Evolutionary conservation across 2,329 filamentous ascomycete genomes (phyloP).

Genomic region (Ceratocystis lukuohia): DNA sequence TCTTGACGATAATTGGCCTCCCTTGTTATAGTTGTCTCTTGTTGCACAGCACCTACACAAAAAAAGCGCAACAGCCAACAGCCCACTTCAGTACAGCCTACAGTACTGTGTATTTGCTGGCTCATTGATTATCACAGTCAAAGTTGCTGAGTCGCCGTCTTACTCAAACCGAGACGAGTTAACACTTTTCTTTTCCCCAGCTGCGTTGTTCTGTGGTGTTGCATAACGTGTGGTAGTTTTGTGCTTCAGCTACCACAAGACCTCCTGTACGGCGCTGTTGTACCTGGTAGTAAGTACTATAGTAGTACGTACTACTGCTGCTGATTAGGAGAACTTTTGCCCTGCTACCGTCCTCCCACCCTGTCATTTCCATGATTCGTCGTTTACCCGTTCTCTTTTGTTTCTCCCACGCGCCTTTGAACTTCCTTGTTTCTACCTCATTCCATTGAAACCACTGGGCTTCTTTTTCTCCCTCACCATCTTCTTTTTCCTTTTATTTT

Average conservation of each 20-base stretch:
- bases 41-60: conserved; percentile 4
- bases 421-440: conserved; percentile 1
- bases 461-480: conserved; percentile 4
- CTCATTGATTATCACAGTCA: not conserved
- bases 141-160: not conserved
- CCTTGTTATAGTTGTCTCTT: not conserved
- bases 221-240: not conserved
- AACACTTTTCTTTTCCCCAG: not conserved
- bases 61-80: not conserved
- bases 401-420: not conserved
- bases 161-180: not conserved
- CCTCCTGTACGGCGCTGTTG: not conserved
- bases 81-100: not conserved
- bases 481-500: conserved; percentile 7
- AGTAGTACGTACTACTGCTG: not conserved
- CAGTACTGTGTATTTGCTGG: not conserved
- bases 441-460: not conserved
- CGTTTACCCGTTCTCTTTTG: not conserved
- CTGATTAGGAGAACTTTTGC: not conserved
- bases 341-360: not conserved
- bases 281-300: not conserved
- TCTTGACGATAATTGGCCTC: not conserved
- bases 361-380: conserved; percentile 5
- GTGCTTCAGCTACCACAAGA: not conserved
- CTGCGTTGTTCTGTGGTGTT: not conserved